Conservation (phyloP, 1,284 basidiomycete species). For the Ganoderma resinaceum region DNA sequence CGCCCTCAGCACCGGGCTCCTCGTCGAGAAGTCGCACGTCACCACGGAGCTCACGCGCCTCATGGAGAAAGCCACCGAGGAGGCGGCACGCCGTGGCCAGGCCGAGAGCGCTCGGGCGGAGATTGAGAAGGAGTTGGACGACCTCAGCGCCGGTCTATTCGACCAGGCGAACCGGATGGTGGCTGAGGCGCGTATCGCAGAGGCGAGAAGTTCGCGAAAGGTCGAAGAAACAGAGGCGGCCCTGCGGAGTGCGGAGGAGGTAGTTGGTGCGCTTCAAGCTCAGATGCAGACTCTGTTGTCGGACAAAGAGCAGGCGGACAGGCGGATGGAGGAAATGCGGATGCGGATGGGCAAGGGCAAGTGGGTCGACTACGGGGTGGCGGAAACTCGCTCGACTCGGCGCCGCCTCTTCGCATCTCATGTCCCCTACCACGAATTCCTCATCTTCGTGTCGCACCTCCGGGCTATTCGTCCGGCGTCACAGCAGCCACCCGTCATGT, state of each 20-base stretch:
- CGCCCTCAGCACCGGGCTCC: constrained; percentile 84
- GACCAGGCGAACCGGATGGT: constrained; percentile 94
- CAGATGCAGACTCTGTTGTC: constrained; percentile 80
- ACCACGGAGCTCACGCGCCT: constrained; percentile 91
- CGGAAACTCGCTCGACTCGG: constrained; percentile 13
- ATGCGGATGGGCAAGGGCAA: constrained; percentile 71
- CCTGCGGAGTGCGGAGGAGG: constrained; percentile 86
- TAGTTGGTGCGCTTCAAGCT: constrained; percentile 82
- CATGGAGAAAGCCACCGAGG: constrained; percentile 94
- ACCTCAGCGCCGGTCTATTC: constrained; percentile 90
- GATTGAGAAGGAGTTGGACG: constrained; percentile 92
- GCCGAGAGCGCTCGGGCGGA: constrained; percentile 85
- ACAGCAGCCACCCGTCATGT: constrained; percentile 66
- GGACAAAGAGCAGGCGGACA: constrained; percentile 68
- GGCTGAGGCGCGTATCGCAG: constrained; percentile 83
- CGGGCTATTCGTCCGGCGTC: constrained; percentile 73
- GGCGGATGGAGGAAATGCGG: constrained; percentile 54
- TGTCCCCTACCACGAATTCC: constrained; percentile 87
- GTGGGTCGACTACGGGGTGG: constrained; percentile 55
- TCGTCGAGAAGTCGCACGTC: constrained; percentile 93
- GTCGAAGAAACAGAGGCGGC: constrained; percentile 83
- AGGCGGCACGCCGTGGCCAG: constrained; percentile 89
- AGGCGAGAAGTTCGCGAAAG: constrained; percentile 83
- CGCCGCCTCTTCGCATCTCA: constrained; percentile 70
- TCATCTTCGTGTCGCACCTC: constrained; percentile 83